Conservation (phyloP, 2,329 filamentous ascomycete genomes). For the Pseudophaeomoniella oleicola region DNA sequence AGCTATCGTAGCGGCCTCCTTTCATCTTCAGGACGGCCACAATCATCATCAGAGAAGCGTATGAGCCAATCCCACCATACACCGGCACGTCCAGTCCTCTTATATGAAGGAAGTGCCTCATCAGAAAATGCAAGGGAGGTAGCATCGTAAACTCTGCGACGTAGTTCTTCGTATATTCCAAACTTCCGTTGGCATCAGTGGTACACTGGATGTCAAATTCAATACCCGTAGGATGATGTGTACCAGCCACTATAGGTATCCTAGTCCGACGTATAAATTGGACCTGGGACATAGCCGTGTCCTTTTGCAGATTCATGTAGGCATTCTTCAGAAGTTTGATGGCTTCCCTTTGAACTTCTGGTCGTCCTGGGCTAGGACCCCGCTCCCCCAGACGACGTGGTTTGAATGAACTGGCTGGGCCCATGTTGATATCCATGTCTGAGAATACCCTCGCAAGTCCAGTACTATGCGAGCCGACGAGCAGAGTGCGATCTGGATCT, state of each 20-base stretch:
- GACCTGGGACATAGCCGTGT: constrained; percentile 10
- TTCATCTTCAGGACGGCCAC: constrained; percentile 36
- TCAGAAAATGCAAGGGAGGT: constrained; percentile 31
- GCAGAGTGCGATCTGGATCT: constrained; percentile 16
- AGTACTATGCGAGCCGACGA: constrained; percentile 40
- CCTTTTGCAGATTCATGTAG: constrained; percentile 9
- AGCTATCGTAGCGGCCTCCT: constrained; percentile 16
- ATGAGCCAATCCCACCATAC: constrained; percentile 36
- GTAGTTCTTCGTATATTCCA: constrained; percentile 30
- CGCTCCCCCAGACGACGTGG: constrained; percentile 9
- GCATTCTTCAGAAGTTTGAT: constrained; percentile 12
- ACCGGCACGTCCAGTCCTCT: constrained; percentile 33
- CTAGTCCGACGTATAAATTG: constrained; percentile 10
- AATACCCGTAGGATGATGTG: constrained; percentile 33
- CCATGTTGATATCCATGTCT: constrained; percentile 36
- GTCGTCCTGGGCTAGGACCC: constrained; percentile 19
- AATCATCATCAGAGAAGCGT: constrained; percentile 42
- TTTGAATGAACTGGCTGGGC: neutral
- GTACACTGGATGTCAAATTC: constrained; percentile 37
- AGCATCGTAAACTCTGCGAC: constrained; percentile 35
- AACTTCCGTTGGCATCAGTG: constrained; percentile 23
- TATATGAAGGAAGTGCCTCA: constrained; percentile 36
- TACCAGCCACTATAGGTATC: constrained; percentile 18
- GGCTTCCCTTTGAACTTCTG: constrained; percentile 15
- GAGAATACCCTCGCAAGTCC: constrained; percentile 38